Conservation (phyloP, 768 basidiomycete genomes). For the Neoboletus magnificus region DNA sequence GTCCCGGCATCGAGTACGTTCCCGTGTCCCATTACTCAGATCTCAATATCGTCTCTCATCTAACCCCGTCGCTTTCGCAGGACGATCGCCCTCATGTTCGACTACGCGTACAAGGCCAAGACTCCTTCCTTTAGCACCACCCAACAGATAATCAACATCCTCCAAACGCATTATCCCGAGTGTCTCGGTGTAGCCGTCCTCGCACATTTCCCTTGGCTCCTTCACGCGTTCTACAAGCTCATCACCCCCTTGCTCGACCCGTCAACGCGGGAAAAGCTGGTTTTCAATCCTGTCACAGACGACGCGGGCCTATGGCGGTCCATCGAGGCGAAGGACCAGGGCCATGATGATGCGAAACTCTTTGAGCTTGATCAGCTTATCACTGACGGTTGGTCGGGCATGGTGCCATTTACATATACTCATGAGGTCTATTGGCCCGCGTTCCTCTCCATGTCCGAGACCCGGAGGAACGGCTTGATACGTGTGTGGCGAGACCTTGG, state of each 20-base stretch:
- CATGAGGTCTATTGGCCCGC: slow-evolving; percentile 76
- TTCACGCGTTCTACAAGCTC: slow-evolving; percentile 73
- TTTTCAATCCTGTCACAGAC: slow-evolving; percentile 58
- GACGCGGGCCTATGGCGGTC: slow-evolving; percentile 27
- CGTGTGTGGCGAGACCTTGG: slow-evolving; percentile 68
- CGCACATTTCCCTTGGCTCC: slow-evolving; percentile 25
- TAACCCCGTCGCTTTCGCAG: slow-evolving; percentile 34
- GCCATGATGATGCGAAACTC: slow-evolving; percentile 29
- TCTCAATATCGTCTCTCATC: too few relatives aligned
- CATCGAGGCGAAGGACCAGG: slow-evolving; percentile 19
- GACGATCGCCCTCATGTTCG: slow-evolving; percentile 66
- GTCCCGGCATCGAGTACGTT: slow-evolving; percentile 74
- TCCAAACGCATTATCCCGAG: slow-evolving; percentile 85
- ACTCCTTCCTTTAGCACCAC: slow-evolving; percentile 41
- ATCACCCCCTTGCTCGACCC: slow-evolving; percentile 84
- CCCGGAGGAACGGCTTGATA: slow-evolving; percentile 47
- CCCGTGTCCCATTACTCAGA: not conserved
- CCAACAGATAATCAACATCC: slow-evolving; percentile 51
- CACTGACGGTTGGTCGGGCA: slow-evolving; percentile 67
- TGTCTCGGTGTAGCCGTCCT: slow-evolving; percentile 73
- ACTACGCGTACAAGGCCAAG: slow-evolving; percentile 74
- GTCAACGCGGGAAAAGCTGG: slow-evolving; percentile 68
- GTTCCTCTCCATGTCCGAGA: slow-evolving; percentile 52
- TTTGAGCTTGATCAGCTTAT: slow-evolving; percentile 72
- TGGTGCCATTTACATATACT: slow-evolving; percentile 61